These are phyloP conservation scores for Polytrichum formosum DNA, from an alignment of 225 moss, liverwort and hornwort genomes.

Conservation along the genomic window DNA sequence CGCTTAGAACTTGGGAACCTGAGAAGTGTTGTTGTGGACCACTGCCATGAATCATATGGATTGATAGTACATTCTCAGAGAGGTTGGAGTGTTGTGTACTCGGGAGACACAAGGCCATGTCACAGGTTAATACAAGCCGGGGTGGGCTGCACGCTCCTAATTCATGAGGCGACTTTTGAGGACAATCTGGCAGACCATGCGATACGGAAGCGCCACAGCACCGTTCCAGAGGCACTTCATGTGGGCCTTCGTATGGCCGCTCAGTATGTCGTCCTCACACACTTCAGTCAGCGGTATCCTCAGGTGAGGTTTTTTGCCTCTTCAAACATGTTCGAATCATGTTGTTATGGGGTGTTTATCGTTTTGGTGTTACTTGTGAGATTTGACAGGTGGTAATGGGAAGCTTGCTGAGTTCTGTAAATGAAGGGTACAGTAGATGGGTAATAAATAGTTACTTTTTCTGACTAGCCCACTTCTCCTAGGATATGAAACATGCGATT, in stretches of 20 bases:
- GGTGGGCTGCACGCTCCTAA: constrained; percentile 43
- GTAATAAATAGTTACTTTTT: too few species aligned
- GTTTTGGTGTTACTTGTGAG: too few species aligned
- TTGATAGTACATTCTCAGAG: constrained; percentile 33
- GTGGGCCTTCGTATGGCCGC: constrained; percentile 42
- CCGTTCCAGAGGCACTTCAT: constrained; percentile 45
- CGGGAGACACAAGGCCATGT: constrained; percentile 55
- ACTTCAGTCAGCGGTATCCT: constrained; percentile 63
- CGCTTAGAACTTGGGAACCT: constrained; percentile 34
- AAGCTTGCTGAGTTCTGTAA: too few species aligned
- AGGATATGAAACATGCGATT: too few species aligned
- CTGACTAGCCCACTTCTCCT: too few species aligned
- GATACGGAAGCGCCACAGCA: constrained; percentile 41
- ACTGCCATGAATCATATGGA: constrained; percentile 52
- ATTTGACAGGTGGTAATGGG: too few species aligned
- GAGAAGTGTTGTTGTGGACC: constrained; percentile 35
- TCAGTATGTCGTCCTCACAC: constrained; percentile 45
- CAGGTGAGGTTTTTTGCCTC: constrained; percentile 17
- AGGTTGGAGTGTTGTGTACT: constrained; percentile 56
- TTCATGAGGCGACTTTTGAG: constrained; percentile 64
- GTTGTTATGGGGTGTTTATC: too few species aligned
- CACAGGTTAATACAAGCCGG: constrained; percentile 44
- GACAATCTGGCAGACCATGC: constrained; percentile 40
- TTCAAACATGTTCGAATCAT: background rate
- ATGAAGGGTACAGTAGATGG: too few species aligned